Evolutionary conservation across 257 asterid genomes (phyloP), one percentile per base, ranked within the genome.

Genomic region (Lantana camara): DNA sequence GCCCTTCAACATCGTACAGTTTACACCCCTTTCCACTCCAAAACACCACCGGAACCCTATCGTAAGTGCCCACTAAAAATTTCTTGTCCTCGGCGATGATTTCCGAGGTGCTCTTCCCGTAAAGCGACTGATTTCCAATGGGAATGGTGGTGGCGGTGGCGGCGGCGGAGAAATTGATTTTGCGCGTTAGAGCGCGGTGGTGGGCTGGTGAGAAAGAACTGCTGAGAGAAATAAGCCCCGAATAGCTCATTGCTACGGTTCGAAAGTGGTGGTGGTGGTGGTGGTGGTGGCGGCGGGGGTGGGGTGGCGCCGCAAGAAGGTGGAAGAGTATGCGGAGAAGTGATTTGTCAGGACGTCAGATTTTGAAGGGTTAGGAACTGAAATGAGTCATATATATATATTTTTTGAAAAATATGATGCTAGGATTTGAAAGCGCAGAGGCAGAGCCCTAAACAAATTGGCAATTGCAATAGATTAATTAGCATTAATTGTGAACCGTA

Each of bases 21-120:
- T 74, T 86, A 72, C 96, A 88, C 0, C 97, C 99, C 49, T 80
- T 86, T 67, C 97, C 97, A 71, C 90, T 74, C 42, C 83, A 54
- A 52, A 90, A 64, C 47, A 88, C 96, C 66, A 90, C 64, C 42
- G 86, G 91, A 34, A 77, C 58, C 84, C 99, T 85, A 9, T 95
- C 95, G 59, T 94, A 94, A 0, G 99, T 85, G 10, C 95, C 92
- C 70, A 94, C 97, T 2, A 94, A 34, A 60, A 60, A 77, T 74
- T 77, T 82, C 60, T 80, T 85, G 56, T 83, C 97, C 55, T 88
- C 93, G 29, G 88, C 93, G 46, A 94, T 90, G 10, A 88, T 66
- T 59, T 81, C 85, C 46, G 78, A 66, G 59, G 83, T 74, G 37
- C 50, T 71, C 49, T 38, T 75, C 62, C 54, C 82, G 7, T 38